Percentiles rank a stretch among this genome's conserved stretches.
Conservation (phyloP, 1,284 basidiomycete genomes). For the Ceratorhiza oryzae-sativae region DNA sequence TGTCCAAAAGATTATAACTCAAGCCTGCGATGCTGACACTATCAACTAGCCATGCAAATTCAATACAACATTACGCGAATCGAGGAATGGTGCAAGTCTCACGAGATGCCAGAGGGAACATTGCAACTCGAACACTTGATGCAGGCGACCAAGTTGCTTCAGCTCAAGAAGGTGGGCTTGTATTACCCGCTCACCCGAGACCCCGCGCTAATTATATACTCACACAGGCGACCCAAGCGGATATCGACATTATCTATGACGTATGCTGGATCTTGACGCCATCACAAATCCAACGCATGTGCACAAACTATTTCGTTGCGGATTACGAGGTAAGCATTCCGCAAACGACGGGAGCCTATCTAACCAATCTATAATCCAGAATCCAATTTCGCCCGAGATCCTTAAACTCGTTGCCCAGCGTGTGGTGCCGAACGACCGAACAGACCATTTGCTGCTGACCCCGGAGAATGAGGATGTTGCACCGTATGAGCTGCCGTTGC, state of each 20-base stretch:
- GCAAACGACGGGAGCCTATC: not conserved
- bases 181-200: slow-evolving; percentile 39
- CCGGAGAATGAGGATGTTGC: slow-evolving; percentile 96
- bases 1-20: slow-evolving; percentile 45
- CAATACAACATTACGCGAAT: slow-evolving; percentile 99
- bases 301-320: slow-evolving; percentile 97
- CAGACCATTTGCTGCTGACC: slow-evolving; percentile 91
- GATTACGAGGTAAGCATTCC: slow-evolving; percentile 83
- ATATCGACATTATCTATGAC: slow-evolving; percentile 98
- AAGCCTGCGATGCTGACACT: not conserved
- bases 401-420: slow-evolving; percentile 94
- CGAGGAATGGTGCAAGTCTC: slow-evolving; percentile 97
- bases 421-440: slow-evolving; percentile 92
- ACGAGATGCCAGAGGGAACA: slow-evolving; percentile 99
- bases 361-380: slow-evolving; percentile 57
- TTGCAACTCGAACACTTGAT: slow-evolving; percentile 98
- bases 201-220: not conserved
- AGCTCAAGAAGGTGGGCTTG: slow-evolving; percentile 89
- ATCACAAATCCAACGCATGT: slow-evolving; percentile 99
- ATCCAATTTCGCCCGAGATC: slow-evolving; percentile 95
- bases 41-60: slow-evolving; percentile 89
- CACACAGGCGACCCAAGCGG: slow-evolving; percentile 80
- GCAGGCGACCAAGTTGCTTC: slow-evolving; percentile 98
- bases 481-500: slow-evolving; percentile 86
- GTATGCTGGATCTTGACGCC: slow-evolving; percentile 99